Evolutionary conservation across 352 stramenopile genomes (phyloP).

Genomic region (Halophytophthora polymorphica): DNA sequence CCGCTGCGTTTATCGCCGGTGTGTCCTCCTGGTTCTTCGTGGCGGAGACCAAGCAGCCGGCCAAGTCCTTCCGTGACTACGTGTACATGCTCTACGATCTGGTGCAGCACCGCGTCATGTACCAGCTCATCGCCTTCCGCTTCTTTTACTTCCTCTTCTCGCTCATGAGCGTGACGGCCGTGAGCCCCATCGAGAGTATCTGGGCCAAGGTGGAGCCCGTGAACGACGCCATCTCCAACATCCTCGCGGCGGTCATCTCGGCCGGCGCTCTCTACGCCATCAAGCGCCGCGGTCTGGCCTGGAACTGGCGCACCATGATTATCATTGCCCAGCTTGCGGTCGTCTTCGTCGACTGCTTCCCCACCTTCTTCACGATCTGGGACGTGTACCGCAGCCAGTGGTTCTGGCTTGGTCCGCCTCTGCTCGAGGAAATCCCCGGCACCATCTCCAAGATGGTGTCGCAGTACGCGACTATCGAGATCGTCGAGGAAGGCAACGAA

Average conservation of each 20-base stretch:
- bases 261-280: constrained; percentile 26
- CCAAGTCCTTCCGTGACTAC: constrained; percentile 14
- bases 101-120: constrained; percentile 41
- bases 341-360: constrained; percentile 36
- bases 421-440: constrained; percentile 35
- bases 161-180: constrained; percentile 29
- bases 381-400: constrained; percentile 47
- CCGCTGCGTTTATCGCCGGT: constrained; percentile 22
- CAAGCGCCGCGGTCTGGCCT: constrained; percentile 34
- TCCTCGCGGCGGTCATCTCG: constrained; percentile 30
- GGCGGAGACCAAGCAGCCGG: constrained; percentile 23
- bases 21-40: constrained; percentile 42
- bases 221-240: constrained; percentile 30
- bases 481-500: constrained; percentile 44
- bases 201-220: constrained; percentile 44
- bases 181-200: constrained; percentile 26
- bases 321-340: constrained; percentile 34
- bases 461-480: constrained; percentile 45
- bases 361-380: constrained; percentile 49
- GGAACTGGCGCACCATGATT: constrained; percentile 43
- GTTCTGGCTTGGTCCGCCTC: constrained; percentile 50
- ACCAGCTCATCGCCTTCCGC: constrained; percentile 42
- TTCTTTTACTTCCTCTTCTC: constrained; percentile 45
- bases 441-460: constrained; percentile 40
- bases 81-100: constrained; percentile 35